Base-by-base conservation (phyloP, 1,139 yeast genomes). In the Candida neerlandica region DNA sequence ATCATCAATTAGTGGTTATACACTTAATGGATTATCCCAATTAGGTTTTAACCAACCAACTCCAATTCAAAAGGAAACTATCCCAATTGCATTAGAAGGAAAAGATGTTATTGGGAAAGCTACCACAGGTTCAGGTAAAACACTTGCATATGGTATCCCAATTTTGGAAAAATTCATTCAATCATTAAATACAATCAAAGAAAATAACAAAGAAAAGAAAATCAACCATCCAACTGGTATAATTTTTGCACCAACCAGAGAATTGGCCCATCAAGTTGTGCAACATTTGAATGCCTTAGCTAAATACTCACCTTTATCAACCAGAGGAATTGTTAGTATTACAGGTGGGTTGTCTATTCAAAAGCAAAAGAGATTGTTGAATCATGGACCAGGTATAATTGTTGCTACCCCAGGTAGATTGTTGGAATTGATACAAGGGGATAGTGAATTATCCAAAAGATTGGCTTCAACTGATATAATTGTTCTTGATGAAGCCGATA, bases 371-470 rank as follows among this genome's bases (percentile, higher is more conserved):
- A 79, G 99, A 62, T 68, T 89, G 47, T 70, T 95, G 50, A 75
- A 77, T 11, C 81, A 84, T 60, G 85, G 86, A 7, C 96, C 98
- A 1, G 91, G 87, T 4, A 80, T 94, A 23, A 72, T 95, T 19
- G 95, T 95, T 32, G 98, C 97, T 1, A 95, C 99, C 0, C 99
- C 99, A 0, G 99, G 99, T 40, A 82, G 99, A 56, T 84, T 89
- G 63, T 75, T 91, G 50, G 99, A 95, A 63, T 67, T 94, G 33
- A 61, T 94, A 39, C 89, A 87, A 64, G 84, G 84, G 55, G 82
- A 84, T 51, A 73, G 74, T 29, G 80, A 75, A 1, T 57, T 84
- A 35, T 75, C 84, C 7, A 70, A 73, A 23, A 75, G 84, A 60
- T 73, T 91, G 55, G 79, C 87, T 14, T 71, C 81, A 23, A 77